Evolutionary conservation across 106 monocot genomes (phyloP), one percentile per base, ranked within the genome.

Genomic region (Amphibolis antarctica): DNA sequence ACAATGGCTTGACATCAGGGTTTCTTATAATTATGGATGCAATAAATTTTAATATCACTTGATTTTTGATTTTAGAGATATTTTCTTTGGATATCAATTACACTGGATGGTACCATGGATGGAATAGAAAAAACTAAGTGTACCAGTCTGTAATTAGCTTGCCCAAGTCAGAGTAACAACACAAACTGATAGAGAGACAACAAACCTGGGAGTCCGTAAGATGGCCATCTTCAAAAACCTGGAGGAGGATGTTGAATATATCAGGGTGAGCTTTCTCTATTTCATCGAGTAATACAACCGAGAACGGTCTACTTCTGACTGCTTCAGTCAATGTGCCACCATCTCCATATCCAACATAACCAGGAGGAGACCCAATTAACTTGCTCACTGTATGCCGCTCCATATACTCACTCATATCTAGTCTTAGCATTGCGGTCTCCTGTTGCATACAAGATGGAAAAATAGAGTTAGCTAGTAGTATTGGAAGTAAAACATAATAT

Each of bases 311-410:
- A 3, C 73, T 55, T 43, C 73, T 55, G 25, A 73, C 64, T 22
- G 73, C 73, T 56, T 66, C 73, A 12, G 88, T 89, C 77, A 89
- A 60, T 36, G 82, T 85, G 49, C 88, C 85, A 20, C 81, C 82
- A 43, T 85, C 88, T 55, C 85, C 88, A 66, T 77, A 85, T 5
- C 88, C 88, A 1, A 89, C 57, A 55, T 89, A 89, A 0, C 88
- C 88, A 63, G 73, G 73, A 5, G 73, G 73, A 10, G 73, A 65
- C 4, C 73, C 73, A 20, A 73, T 73, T 1, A 73, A 46, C 65
- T 65, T 73, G 27, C 57, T 57, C 20, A 73, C 73, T 17, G 73
- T 73, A 17, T 73, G 57, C 9, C 73, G 25, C 65, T 65, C 65
- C 65, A 65, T 73, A 57, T 57, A 73, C 22, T 73, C 73, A 58